Percentiles rank a stretch among this genome's conserved stretches.
These are phyloP conservation scores for Gyrodon lividus DNA, from an alignment of 768 basidiomycete genomes.

Conservation along the genomic window DNA sequence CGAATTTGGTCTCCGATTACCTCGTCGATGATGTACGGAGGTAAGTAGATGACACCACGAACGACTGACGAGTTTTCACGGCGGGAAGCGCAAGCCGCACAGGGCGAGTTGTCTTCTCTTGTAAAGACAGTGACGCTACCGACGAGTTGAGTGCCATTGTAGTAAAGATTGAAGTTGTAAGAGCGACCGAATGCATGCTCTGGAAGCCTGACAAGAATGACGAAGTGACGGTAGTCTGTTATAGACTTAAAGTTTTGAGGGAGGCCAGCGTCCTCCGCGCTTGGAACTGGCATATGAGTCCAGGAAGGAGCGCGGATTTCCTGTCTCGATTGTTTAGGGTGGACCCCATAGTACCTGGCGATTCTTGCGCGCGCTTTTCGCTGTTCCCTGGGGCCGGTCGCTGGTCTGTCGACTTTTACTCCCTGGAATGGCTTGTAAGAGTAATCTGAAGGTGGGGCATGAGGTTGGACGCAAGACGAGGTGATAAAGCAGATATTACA, in stretches of 20 bases:
- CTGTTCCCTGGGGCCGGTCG: slow-evolving; percentile 12
- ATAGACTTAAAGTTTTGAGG: slow-evolving; percentile 17
- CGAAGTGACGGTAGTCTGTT: slow-evolving; percentile 24
- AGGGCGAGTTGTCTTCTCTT: slow-evolving; percentile 21
- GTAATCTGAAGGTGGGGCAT: slow-evolving; percentile 18
- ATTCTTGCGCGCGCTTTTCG: slow-evolving; percentile 20
- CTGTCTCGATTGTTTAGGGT: slow-evolving; percentile 14
- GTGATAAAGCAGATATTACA: slow-evolving; percentile 6
- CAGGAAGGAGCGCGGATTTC: not conserved
- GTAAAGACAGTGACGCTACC: slow-evolving; percentile 24
- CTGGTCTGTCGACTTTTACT: slow-evolving; percentile 23
- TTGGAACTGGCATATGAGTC: slow-evolving; percentile 9
- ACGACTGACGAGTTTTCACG: slow-evolving; percentile 15
- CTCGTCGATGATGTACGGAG: slow-evolving; percentile 18
- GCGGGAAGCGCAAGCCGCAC: slow-evolving; percentile 23
- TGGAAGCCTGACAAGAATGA: slow-evolving; percentile 21
- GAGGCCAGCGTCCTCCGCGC: slow-evolving; percentile 2
- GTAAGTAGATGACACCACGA: slow-evolving; percentile 26
- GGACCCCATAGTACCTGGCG: slow-evolving; percentile 22
- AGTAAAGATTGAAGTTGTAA: slow-evolving; percentile 23
- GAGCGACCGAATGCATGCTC: slow-evolving; percentile 25
- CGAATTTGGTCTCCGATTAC: slow-evolving; percentile 12
- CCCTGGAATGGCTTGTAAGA: slow-evolving; percentile 27
- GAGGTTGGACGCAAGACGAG: not conserved
- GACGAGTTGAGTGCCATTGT: slow-evolving; percentile 13